Evolutionary conservation across 2,329 filamentous ascomycete species (phyloP), one percentile per base, ranked within the genome.

Genomic region (Fusarium globosum): DNA sequence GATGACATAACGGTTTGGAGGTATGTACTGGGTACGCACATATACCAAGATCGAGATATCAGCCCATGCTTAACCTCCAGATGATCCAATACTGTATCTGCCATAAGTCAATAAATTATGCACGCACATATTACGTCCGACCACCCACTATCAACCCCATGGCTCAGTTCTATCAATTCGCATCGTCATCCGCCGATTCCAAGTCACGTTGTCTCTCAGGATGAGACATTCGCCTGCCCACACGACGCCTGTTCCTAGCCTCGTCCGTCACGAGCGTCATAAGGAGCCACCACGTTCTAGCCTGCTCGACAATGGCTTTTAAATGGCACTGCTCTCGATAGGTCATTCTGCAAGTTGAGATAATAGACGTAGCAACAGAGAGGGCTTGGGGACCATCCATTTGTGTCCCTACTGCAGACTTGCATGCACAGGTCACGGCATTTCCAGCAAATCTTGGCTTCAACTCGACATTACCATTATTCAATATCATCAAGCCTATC

Each of bases 391-490:
- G 20, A 4, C 35, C 23, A 11, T 30, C 35, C 45, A 46, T 36
- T 26, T 16, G n/a, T n/a, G 4, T 51, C 28, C 14, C 21, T 21
- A 30, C 26, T n/a, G 7, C 23, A 42, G 30, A 28, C 20, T n/a
- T 39, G 13, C 8, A 23, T 42, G 38, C 35, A 20, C 35, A 43
- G 21, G 51, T 49, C 56, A 59, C 30, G 39, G 36, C 33, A 64
- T 41, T 35, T 42, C 30, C n/a, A 33, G n/a, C 20, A 46, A 46
- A 59, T 35, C 26, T 64, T 28, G 55, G n/a, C 55, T 65, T 61
- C 58, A 65, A 70, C 56, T 77, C 57, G 68, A 73, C 69, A 79
- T 79, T 79, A 79, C 72, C 72, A 79, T 79, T 79, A 79, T 68
- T 78, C 67, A 78, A 75, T 79, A 79, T 71, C 73, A 71, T 76